A percentile compares a stretch with the other conserved stretches of the same genome.
phyloP scores from a whole-genome alignment of 2,329 filamentous ascomycete genomes.

The Fusarium subtropicale region DNA sequence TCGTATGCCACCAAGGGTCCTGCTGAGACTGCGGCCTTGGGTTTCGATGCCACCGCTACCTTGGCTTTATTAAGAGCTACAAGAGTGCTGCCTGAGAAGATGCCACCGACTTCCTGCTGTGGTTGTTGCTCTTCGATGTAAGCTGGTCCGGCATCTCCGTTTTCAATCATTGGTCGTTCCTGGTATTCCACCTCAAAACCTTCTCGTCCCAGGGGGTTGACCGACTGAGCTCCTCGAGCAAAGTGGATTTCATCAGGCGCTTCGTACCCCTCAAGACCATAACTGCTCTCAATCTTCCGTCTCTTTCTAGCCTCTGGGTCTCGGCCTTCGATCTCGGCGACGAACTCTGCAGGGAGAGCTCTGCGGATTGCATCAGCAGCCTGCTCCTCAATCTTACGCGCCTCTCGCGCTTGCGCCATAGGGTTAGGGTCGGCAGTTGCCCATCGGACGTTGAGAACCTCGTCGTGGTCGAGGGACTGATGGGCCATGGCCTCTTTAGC shows the following conservation, averaged over 20 bases:
- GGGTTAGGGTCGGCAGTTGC: slow-evolving; percentile 97
- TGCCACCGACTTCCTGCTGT: slow-evolving; percentile 64
- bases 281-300: slow-evolving; percentile 88
- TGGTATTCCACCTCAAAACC: slow-evolving; percentile 74
- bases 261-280: slow-evolving; percentile 91
- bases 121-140: slow-evolving; percentile 54
- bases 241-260: slow-evolving; percentile 96
- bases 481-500: slow-evolving; percentile 97
- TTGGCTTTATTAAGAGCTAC: slow-evolving; percentile 76
- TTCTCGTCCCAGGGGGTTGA: slow-evolving; percentile 68
- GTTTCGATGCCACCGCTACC: slow-evolving; percentile 65
- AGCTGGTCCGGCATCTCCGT: slow-evolving; percentile 58
- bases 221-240: slow-evolving; percentile 77
- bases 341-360: slow-evolving; percentile 88
- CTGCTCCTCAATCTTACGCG: slow-evolving; percentile 89
- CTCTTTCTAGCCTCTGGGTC: slow-evolving; percentile 89
- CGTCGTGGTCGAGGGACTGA: slow-evolving; percentile 89
- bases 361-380: slow-evolving; percentile 92
- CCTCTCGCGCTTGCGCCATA: slow-evolving; percentile 92
- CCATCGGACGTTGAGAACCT: slow-evolving; percentile 96
- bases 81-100: slow-evolving; percentile 85
- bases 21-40: slow-evolving; percentile 64
- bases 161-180: slow-evolving; percentile 68
- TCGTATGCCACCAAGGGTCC: slow-evolving; percentile 91
- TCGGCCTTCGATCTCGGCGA: slow-evolving; percentile 92